Conservation (phyloP, 1,284 basidiomycete species). For the Inonotus obliquus region DNA sequence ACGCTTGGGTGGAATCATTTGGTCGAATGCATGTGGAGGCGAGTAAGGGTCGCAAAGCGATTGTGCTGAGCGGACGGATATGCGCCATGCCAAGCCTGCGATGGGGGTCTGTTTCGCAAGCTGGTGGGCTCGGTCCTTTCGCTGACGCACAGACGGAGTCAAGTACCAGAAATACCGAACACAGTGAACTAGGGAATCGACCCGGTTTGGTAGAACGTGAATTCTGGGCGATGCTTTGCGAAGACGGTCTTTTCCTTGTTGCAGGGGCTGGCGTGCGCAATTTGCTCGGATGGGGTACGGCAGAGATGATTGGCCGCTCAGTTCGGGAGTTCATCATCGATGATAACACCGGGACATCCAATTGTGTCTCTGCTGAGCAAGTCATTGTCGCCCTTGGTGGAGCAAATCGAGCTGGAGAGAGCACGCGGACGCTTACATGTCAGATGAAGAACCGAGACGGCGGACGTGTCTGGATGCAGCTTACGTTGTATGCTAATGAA, state of each 20-base stretch:
- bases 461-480: slow-evolving; percentile 26
- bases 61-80: slow-evolving; percentile 75
- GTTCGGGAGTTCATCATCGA: slow-evolving; percentile 47
- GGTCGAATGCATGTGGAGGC: slow-evolving; percentile 84
- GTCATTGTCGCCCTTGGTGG: slow-evolving; percentile 22
- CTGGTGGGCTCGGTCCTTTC: slow-evolving; percentile 36
- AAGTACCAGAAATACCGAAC: neutral
- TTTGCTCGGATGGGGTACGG: slow-evolving; percentile 62
- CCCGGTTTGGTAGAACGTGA: slow-evolving; percentile 31
- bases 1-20: slow-evolving; percentile 85
- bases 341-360: slow-evolving; percentile 23
- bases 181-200: neutral
- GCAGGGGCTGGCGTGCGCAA: slow-evolving; percentile 46
- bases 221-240: slow-evolving; percentile 56
- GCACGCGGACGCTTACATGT: slow-evolving; percentile 27
- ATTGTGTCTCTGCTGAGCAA: slow-evolving; percentile 23
- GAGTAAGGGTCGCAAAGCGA: slow-evolving; percentile 86
- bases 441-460: slow-evolving; percentile 35
- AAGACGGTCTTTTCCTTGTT: slow-evolving; percentile 47
- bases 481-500: slow-evolving; percentile 31
- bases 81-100: slow-evolving; percentile 59
- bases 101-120: slow-evolving; percentile 52
- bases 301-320: slow-evolving; percentile 66
- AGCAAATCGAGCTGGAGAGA: slow-evolving; percentile 19
- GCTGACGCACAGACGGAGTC: neutral